A percentile compares a stretch with the other conserved stretches of the same genome.
Evolutionary conservation across 2,329 filamentous ascomycete species (phyloP).

Genomic region (Chaetomium sp.): DNA sequence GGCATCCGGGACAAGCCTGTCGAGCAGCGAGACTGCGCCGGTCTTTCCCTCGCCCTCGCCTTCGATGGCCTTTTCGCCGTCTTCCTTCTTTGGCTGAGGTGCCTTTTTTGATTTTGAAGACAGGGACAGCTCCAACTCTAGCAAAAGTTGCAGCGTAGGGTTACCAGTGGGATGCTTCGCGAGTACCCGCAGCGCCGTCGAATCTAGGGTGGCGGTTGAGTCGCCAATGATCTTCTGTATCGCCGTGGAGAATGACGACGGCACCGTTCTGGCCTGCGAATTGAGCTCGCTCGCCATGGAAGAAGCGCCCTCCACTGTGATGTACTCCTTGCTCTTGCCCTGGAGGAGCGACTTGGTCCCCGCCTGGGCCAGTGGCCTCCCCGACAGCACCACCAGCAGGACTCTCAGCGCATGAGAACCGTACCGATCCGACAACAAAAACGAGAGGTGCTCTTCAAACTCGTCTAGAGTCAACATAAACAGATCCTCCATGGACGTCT

Average conservation of each 20-base stretch:
- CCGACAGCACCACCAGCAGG: constrained; percentile 81
- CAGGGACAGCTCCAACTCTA: constrained; percentile 81
- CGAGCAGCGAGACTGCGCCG: constrained; percentile 62
- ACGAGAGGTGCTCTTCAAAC: constrained; percentile 81
- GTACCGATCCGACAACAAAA: constrained; percentile 82
- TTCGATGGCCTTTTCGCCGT: constrained; percentile 40
- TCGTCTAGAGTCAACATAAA: constrained; percentile 84
- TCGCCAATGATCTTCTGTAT: constrained; percentile 81
- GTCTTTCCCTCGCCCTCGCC: constrained; percentile 30
- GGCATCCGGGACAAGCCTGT: constrained; percentile 75
- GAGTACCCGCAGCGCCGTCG: constrained; percentile 77
- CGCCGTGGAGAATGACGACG: constrained; percentile 74
- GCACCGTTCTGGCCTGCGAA: constrained; percentile 61
- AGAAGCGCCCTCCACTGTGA: constrained; percentile 62
- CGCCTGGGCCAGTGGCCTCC: constrained; percentile 72
- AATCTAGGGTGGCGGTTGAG: constrained; percentile 73
- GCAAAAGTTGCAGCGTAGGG: constrained; percentile 84
- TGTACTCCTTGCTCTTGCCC: constrained; percentile 89
- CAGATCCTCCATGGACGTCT: constrained; percentile 76
- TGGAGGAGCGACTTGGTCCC: constrained; percentile 75
- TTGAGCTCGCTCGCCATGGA: constrained; percentile 52
- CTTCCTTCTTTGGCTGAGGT: constrained; percentile 53
- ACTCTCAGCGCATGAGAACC: constrained; percentile 90
- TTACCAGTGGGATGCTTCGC: constrained; percentile 90
- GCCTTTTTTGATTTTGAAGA: constrained; percentile 64